These are phyloP conservation scores for Xylaria multiplex DNA, from an alignment of 2,329 filamentous ascomycete species.

Conservation along the genomic window DNA sequence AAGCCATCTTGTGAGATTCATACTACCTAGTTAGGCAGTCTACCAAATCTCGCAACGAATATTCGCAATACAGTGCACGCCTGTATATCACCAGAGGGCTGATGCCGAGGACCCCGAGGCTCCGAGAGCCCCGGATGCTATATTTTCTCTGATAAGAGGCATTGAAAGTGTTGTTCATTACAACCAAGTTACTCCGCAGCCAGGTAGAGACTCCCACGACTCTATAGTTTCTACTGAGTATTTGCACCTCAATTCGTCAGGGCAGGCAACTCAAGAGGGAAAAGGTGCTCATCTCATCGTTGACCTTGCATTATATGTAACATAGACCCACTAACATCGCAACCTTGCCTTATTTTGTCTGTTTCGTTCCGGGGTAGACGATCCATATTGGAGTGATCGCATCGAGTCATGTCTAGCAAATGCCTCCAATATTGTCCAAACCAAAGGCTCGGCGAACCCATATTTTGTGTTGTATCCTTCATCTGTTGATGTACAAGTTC, in stretches of 20 bases:
- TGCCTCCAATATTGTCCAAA: conserved; percentile 7
- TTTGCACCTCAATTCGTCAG: background rate
- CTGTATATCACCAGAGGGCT: background rate
- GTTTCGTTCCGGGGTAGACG: conserved; percentile 15
- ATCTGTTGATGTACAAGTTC: background rate
- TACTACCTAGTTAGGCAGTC: background rate
- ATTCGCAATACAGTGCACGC: conserved; percentile 2
- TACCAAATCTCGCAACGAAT: background rate
- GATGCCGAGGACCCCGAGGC: background rate
- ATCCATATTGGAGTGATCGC: conserved; percentile 13
- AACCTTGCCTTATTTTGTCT: conserved; percentile 16
- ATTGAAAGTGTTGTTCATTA: background rate
- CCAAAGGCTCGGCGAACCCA: background rate
- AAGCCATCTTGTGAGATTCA: conserved; percentile 1
- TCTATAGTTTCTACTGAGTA: too few species aligned
- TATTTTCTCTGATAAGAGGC: background rate
- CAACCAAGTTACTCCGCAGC: background rate
- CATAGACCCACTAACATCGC: conserved; percentile 14
- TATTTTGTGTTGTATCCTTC: background rate
- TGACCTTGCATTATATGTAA: conserved; percentile 23
- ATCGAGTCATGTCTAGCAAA: conserved; percentile 25
- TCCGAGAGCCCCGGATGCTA: conserved; percentile 9
- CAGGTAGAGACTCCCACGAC: background rate
- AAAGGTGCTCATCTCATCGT: conserved; percentile 29
- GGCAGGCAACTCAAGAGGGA: conserved; percentile 4